Percentiles rank a stretch among this genome's conserved stretches.
phyloP scores from a whole-genome alignment of 192 early-diverging fungal genomes.

The Martensiomyces pterosporus region DNA sequence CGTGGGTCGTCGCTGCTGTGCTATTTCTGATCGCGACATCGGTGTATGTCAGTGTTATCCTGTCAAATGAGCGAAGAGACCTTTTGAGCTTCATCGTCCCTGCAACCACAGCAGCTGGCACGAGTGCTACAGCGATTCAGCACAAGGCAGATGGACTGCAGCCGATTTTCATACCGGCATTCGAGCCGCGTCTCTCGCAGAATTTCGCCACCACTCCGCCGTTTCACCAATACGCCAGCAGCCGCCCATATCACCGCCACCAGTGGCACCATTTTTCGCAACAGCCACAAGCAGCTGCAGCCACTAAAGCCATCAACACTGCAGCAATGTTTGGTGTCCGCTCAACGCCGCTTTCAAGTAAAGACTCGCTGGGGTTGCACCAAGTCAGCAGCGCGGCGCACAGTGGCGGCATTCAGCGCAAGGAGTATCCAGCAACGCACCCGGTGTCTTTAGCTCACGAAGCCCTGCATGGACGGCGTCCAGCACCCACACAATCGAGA shows the following conservation, averaged over 20 bases:
- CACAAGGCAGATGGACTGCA: too few species aligned
- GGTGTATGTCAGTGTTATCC: slow-evolving; percentile 23
- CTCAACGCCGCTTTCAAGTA: slow-evolving; percentile 16
- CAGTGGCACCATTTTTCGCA: too few species aligned
- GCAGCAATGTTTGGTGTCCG: not conserved
- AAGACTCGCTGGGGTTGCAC: slow-evolving; percentile 12
- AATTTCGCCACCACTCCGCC: not conserved
- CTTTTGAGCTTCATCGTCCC: slow-evolving; percentile 20
- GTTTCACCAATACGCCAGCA: slow-evolving; percentile 6
- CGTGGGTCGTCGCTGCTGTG: slow-evolving; percentile 30
- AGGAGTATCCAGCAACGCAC: slow-evolving; percentile 13
- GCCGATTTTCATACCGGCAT: too few species aligned
- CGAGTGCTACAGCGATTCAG: not conserved
- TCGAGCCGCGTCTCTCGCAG: too few species aligned
- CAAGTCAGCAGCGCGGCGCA: too few species aligned
- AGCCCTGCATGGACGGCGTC: slow-evolving; percentile 28
- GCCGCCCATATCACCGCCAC: not conserved
- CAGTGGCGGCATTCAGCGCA: too few species aligned
- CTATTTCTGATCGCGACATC: slow-evolving; percentile 32
- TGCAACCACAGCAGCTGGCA: not conserved
- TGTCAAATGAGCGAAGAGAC: slow-evolving; percentile 39
- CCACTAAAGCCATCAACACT: not conserved
- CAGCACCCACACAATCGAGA: slow-evolving; percentile 3
- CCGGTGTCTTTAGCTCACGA: slow-evolving; percentile 31
- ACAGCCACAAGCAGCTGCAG: not conserved